Conservation (phyloP, 306 rosid genomes). For the Begonia fuchsioides region DNA sequence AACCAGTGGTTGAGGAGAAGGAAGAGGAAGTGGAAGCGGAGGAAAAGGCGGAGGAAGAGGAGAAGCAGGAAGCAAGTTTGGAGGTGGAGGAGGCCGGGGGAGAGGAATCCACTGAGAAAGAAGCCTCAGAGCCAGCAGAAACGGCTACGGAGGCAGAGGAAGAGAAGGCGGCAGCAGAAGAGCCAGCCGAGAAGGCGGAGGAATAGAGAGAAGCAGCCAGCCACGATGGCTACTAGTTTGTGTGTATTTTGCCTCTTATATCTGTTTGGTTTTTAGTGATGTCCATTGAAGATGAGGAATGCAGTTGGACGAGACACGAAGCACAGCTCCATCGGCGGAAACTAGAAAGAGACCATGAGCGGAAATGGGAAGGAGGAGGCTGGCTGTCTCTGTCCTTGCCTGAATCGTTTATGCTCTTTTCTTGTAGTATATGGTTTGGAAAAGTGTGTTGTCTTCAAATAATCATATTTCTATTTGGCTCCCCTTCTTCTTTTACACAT, state of each 20-base stretch:
- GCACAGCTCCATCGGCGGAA: too few species aligned
- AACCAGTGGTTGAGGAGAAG: constrained; percentile 26
- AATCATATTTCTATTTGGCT: too few species aligned
- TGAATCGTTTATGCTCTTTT: not conserved
- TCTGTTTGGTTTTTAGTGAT: too few species aligned
- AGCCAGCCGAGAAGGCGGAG: constrained; percentile 47
- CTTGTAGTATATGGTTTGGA: not conserved
- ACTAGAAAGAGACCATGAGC: too few species aligned
- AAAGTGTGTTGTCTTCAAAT: constrained; percentile 21
- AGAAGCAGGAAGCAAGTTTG: too few species aligned
- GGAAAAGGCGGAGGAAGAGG: constrained; percentile 7
- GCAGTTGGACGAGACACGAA: too few species aligned
- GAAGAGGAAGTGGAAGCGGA: too few species aligned
- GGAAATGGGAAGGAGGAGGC: too few species aligned
- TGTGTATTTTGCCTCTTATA: too few species aligned
- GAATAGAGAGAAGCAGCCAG: constrained; percentile 15
- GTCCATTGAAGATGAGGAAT: too few species aligned
- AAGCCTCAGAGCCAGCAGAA: constrained; percentile 12
- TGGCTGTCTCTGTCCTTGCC: not conserved
- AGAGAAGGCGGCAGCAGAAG: constrained; percentile 25
- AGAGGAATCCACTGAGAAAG: constrained; percentile 1
- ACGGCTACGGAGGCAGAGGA: constrained; percentile 18
- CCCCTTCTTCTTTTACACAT: too few species aligned
- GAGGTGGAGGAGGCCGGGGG: not conserved
- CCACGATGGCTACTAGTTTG: too few species aligned